phyloP scores from a whole-genome alignment of 495 filamentous ascomycete genomes.

The Cercophora scortea region DNA sequence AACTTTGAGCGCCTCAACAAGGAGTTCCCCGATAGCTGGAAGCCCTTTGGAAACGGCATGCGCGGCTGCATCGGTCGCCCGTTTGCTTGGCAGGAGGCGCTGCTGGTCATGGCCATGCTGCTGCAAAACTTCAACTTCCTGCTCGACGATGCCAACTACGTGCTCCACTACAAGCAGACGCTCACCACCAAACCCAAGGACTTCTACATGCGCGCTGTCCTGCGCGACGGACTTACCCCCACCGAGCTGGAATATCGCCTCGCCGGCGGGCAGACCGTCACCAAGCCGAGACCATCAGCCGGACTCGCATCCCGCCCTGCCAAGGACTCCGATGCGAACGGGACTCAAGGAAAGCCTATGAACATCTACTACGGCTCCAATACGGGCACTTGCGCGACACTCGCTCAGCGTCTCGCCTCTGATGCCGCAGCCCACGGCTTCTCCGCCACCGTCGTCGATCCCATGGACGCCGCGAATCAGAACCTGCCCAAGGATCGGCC shows the following conservation, averaged over 20 bases:
- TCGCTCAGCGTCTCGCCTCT: slow-evolving; percentile 55
- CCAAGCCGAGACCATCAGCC: not conserved
- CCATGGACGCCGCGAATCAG: slow-evolving; percentile 54
- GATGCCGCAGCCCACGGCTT: slow-evolving; percentile 53
- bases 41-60: slow-evolving; percentile 52
- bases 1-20: slow-evolving; percentile 48
- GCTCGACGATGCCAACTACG: slow-evolving; percentile 50
- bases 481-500: slow-evolving; percentile 55
- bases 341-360: slow-evolving; percentile 28
- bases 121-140: slow-evolving; percentile 57
- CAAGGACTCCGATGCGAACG: slow-evolving; percentile 9
- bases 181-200: slow-evolving; percentile 71
- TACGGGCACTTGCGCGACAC: slow-evolving; percentile 65
- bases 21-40: slow-evolving; percentile 45
- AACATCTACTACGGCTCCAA: slow-evolving; percentile 69
- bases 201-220: slow-evolving; percentile 59
- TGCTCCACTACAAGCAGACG: slow-evolving; percentile 60
- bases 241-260: slow-evolving; percentile 49
- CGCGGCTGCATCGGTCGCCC: slow-evolving; percentile 45
- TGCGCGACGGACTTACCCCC: slow-evolving; percentile 51
- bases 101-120: slow-evolving; percentile 46
- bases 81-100: slow-evolving; percentile 58
- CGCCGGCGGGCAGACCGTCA: slow-evolving; percentile 9
- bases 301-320: not conserved
- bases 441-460: slow-evolving; percentile 42